Evolutionary conservation across 2,329 filamentous ascomycete genomes (phyloP).

Genomic region (Apiospora marii): DNA sequence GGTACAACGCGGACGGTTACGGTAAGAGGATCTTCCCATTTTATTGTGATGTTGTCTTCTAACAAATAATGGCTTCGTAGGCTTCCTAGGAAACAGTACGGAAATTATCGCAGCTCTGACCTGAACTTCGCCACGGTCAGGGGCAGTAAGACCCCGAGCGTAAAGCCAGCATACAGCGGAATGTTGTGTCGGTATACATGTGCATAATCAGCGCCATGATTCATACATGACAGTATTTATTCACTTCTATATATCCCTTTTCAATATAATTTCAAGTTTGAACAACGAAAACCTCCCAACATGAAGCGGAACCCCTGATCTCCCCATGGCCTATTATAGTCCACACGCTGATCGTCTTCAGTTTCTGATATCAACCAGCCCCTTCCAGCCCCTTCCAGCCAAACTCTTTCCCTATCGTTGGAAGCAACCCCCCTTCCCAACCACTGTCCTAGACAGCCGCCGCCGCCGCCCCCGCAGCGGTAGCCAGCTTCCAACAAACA

Average conservation of each 20-base stretch:
- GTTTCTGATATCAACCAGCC: not conserved
- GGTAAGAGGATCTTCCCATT: not conserved
- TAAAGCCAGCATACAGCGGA: no score
- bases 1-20: constrained; percentile 10
- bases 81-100: constrained; percentile 11
- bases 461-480: not conserved
- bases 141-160: no score
- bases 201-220: no score
- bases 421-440: not conserved
- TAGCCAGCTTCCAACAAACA: not conserved
- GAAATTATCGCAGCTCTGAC: not conserved
- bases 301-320: no score
- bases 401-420: no score
- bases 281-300: no score
- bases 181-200: no score
- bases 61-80: not conserved
- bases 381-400: not conserved
- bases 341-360: no score
- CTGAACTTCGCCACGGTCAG: not conserved
- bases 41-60: not conserved
- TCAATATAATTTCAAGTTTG: no score
- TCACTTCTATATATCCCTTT: no score
- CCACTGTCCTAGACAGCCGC: not conserved
- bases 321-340: no score
- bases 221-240: no score